Conservation (phyloP, 352 stramenopile species). For the Phytopythium litorale region DNA sequence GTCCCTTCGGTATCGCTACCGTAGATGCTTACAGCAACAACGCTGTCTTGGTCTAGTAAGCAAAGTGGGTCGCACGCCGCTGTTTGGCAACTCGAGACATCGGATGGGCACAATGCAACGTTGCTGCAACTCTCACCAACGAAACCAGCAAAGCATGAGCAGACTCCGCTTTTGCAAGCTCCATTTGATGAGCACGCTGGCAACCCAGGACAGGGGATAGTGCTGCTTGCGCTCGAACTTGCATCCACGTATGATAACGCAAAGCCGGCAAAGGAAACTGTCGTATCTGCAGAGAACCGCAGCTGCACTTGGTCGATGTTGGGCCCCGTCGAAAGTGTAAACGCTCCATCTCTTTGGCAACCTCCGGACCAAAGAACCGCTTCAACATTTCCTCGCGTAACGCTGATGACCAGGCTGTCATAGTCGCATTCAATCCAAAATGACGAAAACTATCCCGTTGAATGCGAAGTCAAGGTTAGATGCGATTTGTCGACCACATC, state of each 20-base stretch:
- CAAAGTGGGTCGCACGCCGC: slow-evolving; percentile 44
- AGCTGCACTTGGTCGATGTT: slow-evolving; percentile 31
- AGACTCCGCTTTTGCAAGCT: slow-evolving; percentile 36
- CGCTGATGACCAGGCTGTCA: slow-evolving; percentile 30
- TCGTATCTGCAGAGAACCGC: slow-evolving; percentile 38
- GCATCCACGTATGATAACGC: slow-evolving; percentile 34
- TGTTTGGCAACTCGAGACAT: slow-evolving; percentile 23
- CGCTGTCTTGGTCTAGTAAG: slow-evolving; percentile 15
- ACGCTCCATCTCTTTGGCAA: slow-evolving; percentile 37
- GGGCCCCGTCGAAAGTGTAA: slow-evolving; percentile 26
- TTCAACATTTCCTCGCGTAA: slow-evolving; percentile 7
- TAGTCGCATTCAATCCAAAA: slow-evolving; percentile 67
- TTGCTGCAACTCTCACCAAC: slow-evolving; percentile 67
- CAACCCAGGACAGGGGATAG: slow-evolving; percentile 34
- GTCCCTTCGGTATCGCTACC: slow-evolving; percentile 53
- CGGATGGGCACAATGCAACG: slow-evolving; percentile 34
- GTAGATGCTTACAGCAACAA: slow-evolving; percentile 47
- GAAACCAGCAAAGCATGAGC: slow-evolving; percentile 50
- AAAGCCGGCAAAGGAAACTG: slow-evolving; percentile 37
- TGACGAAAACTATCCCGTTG: slow-evolving; percentile 17
- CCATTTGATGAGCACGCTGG: slow-evolving; percentile 44
- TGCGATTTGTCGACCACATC: background rate
- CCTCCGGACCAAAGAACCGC: slow-evolving; percentile 43
- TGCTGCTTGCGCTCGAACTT: slow-evolving; percentile 2
- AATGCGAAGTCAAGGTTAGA: background rate